Evolutionary conservation across 2,329 filamentous ascomycete species (phyloP).

Genomic region (Myrmaecium sp.): DNA sequence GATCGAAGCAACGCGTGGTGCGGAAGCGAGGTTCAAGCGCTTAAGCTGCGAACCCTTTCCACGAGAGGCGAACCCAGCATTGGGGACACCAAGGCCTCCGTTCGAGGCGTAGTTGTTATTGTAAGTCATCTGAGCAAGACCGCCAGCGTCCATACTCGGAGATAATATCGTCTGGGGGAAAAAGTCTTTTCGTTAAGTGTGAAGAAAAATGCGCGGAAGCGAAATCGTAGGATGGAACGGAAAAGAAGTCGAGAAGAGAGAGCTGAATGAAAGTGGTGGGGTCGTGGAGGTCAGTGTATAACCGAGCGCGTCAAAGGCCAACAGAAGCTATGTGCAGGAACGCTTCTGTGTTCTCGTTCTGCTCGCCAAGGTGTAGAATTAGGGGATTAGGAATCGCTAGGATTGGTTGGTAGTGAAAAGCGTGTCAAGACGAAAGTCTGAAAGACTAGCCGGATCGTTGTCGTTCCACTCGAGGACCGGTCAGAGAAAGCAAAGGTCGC

Average conservation of each 20-base stretch:
- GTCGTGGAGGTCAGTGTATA: conserved; percentile 6
- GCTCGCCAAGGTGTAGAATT: no score
- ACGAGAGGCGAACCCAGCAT: conserved; percentile 70
- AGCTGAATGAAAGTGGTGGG: conserved; percentile 6
- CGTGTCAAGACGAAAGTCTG: no score
- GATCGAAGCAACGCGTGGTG: conserved; percentile 48
- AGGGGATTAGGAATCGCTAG: no score
- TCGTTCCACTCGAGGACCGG: no score
- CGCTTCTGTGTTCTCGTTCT: no score
- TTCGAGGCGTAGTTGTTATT: conserved; percentile 45
- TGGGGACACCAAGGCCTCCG: conserved; percentile 54
- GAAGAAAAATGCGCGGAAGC: conserved; percentile 14
- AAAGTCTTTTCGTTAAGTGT: conserved; percentile 11
- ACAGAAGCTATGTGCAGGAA: conserved; percentile 6
- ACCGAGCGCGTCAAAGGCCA: conserved; percentile 6
- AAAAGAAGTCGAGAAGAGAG: conserved; percentile 15
- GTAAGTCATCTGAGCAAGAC: conserved; percentile 98
- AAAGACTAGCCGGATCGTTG: no score
- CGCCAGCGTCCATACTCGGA: conserved; percentile 81
- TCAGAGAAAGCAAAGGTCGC: no score
- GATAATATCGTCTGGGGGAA: conserved; percentile 7
- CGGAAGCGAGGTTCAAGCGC: conserved; percentile 64
- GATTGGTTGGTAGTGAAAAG: no score
- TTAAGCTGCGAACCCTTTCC: conserved; percentile 77
- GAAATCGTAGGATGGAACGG: conserved; percentile 10